A percentile compares a stretch with the other conserved stretches of the same genome.
Conservation (phyloP, 441 rosid species). For the Pelargonium cotyledonis region DNA sequence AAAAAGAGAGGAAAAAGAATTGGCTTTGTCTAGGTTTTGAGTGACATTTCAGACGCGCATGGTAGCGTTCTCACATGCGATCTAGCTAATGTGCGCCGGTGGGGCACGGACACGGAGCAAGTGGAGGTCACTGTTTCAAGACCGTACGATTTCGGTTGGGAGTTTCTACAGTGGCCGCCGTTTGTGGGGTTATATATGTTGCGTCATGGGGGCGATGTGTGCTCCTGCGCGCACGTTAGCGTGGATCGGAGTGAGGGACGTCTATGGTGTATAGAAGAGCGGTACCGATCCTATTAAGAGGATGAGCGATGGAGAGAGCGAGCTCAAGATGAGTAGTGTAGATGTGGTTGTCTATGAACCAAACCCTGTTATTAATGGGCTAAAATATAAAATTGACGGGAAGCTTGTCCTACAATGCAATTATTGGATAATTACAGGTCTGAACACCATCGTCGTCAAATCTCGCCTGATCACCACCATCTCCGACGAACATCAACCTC, state of each 20-base stretch:
- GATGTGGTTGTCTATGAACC: too few species aligned
- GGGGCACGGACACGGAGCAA: background rate
- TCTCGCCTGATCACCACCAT: too few species aligned
- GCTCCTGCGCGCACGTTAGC: slow-evolving; percentile 17
- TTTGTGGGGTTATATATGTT: background rate
- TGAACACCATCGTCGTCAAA: too few species aligned
- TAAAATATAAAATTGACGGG: too few species aligned
- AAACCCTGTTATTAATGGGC: too few species aligned
- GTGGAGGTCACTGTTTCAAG: slow-evolving; percentile 9
- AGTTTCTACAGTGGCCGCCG: background rate
- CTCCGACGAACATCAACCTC: too few species aligned
- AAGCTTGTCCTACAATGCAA: too few species aligned
- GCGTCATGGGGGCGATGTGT: background rate
- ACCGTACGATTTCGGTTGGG: slow-evolving; percentile 21
- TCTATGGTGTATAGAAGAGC: background rate
- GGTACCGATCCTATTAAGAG: too few species aligned
- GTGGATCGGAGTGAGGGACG: background rate
- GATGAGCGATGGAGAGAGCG: too few species aligned
- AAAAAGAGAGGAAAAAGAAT: background rate
- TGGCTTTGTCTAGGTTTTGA: slow-evolving; percentile 20
- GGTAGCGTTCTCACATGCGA: slow-evolving; percentile 4
- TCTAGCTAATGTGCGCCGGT: background rate
- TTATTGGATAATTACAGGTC: too few species aligned
- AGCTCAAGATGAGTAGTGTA: too few species aligned
- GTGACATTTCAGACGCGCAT: slow-evolving; percentile 23